Evolutionary conservation across 2,329 filamentous ascomycete species (phyloP), one percentile per base, ranked within the genome.

Genomic region (Mycosphaerella sp.): DNA sequence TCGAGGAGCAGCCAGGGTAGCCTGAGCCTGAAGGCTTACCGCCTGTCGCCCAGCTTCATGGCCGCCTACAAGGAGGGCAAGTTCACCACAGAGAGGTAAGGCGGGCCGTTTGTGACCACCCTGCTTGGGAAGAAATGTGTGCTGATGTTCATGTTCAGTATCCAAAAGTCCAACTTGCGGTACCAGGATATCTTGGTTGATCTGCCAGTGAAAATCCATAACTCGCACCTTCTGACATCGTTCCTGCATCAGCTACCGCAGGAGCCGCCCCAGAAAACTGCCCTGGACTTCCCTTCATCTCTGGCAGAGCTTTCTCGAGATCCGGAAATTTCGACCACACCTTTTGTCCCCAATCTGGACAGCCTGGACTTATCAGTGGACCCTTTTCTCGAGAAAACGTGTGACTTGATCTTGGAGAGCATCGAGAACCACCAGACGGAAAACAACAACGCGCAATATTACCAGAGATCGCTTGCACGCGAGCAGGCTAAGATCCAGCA

Each of bases 381-480:
- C 72, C 93, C 93, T 32, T 95, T 95, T 80, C 84, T 98, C 45
- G 92, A 97, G 80, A 95, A 96, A 82, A 95, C 92, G 49, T 95
- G 90, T 76, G 92, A 98, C 70, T 83, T 96, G 63, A 83, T 98
- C 54, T 84, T 97, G 59, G 93, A 98, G 70, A 90, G 87, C 78
- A 95, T 98, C 72, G 93, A 98, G 79, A 86, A 87, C 53, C 93
- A 98, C 79, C 93, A 97, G 77, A 95, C 91, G 57, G 93, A 98
- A 75, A 86, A 95, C 72, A 97, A 97, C 83, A 98, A 98, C 81
- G 93, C 95, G 78, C 91, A 96, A 74, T 89, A 87, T 81, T 96
- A 96, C 79, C 90, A 96, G 77, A 84, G 93, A 67, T 90, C 95
- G 69, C 80, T 97, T 54, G 86, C 85, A 51, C 88, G 93, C 65